Evolutionary conservation across 306 rosid species (phyloP), one percentile per base, ranked within the genome.

Genomic region (Hippophae gyantsensis): DNA sequence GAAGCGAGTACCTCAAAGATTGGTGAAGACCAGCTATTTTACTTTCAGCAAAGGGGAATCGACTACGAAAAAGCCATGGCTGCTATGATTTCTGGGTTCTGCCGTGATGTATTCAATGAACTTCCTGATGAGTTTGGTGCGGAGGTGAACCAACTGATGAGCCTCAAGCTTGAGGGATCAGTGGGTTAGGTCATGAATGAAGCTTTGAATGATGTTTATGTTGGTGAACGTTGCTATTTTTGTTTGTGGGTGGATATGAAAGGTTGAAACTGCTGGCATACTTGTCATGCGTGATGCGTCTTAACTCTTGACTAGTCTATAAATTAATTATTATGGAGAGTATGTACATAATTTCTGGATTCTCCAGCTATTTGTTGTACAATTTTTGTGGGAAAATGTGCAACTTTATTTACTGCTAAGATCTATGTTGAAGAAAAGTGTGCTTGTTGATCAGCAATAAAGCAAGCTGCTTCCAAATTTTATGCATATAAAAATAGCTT

Each of bases 71-170:
- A 69, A 52, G 97, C 97, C 72, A 89, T 86, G 95, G 95, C 97
- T 61, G 97, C 97, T 59, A 89, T 89, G 97, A 89, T 89, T 63
- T 86, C 94, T 54, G 95, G 97, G 52, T 89, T 89, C 68, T 89
- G 97, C 66, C 87, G 82, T 42, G 97, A 84, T 47, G 97, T 89
- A 67, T 89, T 89, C 63, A 86, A 89, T 52, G 95, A 89, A 77
- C 97, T 89, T 71, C 97, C 97, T 1, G 95, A 86, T 43, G 97
- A 90, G 69, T 90, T 90, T 75, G 97, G 95, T 56, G 83, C 97
- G 13, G 97, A 86, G 80, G 97, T 90, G 70, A 84, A 86, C 78
- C 95, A 86, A 60, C 84, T 86, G 54, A 90, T 90, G 92, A 85
- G 95, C 82, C 78, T 90, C 83, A 90, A 90, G 82, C 94, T 90